A percentile compares a stretch with the other conserved stretches of the same genome.
Conservation (phyloP, 345 rosid genomes). For the Iberis pinnata region DNA sequence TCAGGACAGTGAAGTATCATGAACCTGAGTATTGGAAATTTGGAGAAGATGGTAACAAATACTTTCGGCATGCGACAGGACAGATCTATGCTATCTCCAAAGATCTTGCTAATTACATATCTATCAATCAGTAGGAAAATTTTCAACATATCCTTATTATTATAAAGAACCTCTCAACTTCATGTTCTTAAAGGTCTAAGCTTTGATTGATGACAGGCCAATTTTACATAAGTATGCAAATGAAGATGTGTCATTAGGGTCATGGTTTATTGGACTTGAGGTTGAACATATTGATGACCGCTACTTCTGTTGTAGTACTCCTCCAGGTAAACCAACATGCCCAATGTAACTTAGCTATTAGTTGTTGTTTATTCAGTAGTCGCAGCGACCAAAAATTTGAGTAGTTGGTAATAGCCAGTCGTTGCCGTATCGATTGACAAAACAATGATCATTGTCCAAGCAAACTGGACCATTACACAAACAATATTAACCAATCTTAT, state of each 20-base stretch:
- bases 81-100: slow-evolving; percentile 95
- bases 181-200: neutral
- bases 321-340: slow-evolving; percentile 94
- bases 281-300: slow-evolving; percentile 91
- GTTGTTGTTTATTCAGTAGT: too few species aligned
- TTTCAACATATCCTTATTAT: neutral
- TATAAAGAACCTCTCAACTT: too few species aligned
- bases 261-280: slow-evolving; percentile 97
- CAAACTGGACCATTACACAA: too few species aligned
- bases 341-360: too few species aligned
- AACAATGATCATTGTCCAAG: too few species aligned
- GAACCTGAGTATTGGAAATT: slow-evolving; percentile 99
- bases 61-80: slow-evolving; percentile 95
- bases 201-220: slow-evolving; percentile 42
- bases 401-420: too few species aligned
- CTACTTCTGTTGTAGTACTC: slow-evolving; percentile 90
- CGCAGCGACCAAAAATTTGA: too few species aligned
- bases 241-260: slow-evolving; percentile 90
- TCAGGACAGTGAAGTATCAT: slow-evolving; percentile 86
- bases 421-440: too few species aligned
- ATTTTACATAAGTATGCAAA: slow-evolving; percentile 89
- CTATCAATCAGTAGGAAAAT: slow-evolving; percentile 74
- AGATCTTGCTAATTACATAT: slow-evolving; percentile 84
- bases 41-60: slow-evolving; percentile 92
- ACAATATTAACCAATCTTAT: too few species aligned